phyloP scores from a whole-genome alignment of 148 eudicot genomes.

The Polygonum aviculare region DNA sequence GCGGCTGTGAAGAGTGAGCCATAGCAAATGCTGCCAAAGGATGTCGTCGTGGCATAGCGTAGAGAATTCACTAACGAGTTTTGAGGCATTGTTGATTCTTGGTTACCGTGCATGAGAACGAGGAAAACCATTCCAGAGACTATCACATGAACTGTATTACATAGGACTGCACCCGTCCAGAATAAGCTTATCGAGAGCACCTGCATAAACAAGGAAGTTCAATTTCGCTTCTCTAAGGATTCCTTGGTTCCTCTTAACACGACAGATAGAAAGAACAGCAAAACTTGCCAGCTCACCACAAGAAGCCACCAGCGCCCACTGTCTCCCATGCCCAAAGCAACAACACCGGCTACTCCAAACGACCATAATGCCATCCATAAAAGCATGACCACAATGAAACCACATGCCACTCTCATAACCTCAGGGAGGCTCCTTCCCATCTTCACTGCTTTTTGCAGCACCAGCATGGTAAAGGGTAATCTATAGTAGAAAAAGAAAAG shows the following conservation, averaged over 20 bases:
- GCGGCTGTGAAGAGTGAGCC: slow-evolving; percentile 99
- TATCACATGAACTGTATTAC: slow-evolving; percentile 92
- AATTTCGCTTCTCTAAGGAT: neutral
- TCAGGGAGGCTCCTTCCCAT: slow-evolving; percentile 90
- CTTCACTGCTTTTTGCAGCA: slow-evolving; percentile 88
- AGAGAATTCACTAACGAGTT: slow-evolving; percentile 65
- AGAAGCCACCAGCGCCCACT: slow-evolving; percentile 97
- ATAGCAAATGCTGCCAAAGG: slow-evolving; percentile 97
- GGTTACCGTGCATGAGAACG: slow-evolving; percentile 84
- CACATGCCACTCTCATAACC: slow-evolving; percentile 64
- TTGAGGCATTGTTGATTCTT: slow-evolving; percentile 81
- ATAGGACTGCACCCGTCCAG: slow-evolving; percentile 98
- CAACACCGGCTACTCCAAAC: slow-evolving; percentile 88
- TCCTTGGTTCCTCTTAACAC: neutral
- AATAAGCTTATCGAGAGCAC: slow-evolving; percentile 81
- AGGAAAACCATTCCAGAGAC: slow-evolving; percentile 96
- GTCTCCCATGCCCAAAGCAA: slow-evolving; percentile 79
- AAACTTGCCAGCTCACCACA: slow-evolving; percentile 99
- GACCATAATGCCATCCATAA: slow-evolving; percentile 84
- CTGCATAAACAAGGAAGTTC: slow-evolving; percentile 33
- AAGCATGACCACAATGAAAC: slow-evolving; percentile 69
- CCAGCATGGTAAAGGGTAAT: slow-evolving; percentile 90
- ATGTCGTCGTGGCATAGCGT: slow-evolving; percentile 77
- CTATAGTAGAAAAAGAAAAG: slow-evolving; percentile 21
- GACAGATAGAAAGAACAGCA: slow-evolving; percentile 23